Base-by-base conservation (phyloP, 2,329 filamentous ascomycete species). In the Claviceps spartinae region DNA sequence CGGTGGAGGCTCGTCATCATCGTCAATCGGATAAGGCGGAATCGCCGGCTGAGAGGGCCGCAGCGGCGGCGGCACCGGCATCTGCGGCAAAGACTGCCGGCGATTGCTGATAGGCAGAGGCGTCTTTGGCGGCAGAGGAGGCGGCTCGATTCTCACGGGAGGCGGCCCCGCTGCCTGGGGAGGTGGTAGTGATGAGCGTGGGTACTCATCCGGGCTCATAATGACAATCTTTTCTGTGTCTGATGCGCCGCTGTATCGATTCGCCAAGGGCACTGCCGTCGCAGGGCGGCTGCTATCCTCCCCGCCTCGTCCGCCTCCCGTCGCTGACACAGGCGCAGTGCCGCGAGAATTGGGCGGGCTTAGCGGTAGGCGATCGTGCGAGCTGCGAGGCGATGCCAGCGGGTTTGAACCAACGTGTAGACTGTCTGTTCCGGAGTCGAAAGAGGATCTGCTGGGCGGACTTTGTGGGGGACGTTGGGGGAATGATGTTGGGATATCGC, bases 1-100 rank as follows among this genome's bases (percentile, higher is more conserved):
- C 3, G 91, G 91, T 18, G 91, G 90, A 30, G 85, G 83, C 26
- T 85, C 44, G 20, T 46, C 86, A 61, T 94, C 85, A 45, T 81
- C 84, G 43, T 82, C 83, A 47, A 87, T 69, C 0, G 91, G 91
- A 65, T 96, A 96, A 1, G 89, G 89, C 37, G 87, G 75, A 8
- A 71, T 65, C 1, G 65, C 56, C 5, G 63, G 60, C 54, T 69
- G 61, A 54, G 67, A 60, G 57, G 70, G 61, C 55, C 63, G 40
- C n/a, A 44, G 47, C 43, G 43, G 43, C 24, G 37, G 41, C 55
- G 61, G 46, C 50, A 60, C 57, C 49, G 59, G 56, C 41, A 65
- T 26, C 7, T 44, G 70, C 59, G 65, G 47, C 6, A 54, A 47
- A 22, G 30, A 37, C 14, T 43, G 56, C 44, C 65, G 71, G 58